Base-by-base conservation (phyloP, 331 rosid species). In the Acacia concinna region DNA sequence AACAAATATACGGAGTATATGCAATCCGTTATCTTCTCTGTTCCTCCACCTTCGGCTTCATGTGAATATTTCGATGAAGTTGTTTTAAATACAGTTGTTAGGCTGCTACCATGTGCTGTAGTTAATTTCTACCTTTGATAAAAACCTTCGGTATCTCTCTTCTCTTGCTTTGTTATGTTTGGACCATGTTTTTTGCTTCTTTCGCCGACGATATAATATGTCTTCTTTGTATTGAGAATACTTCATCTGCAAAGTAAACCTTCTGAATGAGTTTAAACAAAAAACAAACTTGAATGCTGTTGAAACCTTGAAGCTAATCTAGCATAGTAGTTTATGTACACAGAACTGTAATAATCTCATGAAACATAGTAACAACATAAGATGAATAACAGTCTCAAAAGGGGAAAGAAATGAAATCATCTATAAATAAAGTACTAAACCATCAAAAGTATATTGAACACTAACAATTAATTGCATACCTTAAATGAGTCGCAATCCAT, bases 401-500 rank as follows among this genome's bases (percentile, higher is more conserved):
- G 66, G 8, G 49, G 4, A 4, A 2, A 38, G 62, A 62, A 70
- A 1, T 1, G 20, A 13, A 35, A 37, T 4, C 1, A 35, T 35
- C n/a, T 10, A 13, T n/a, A 37, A 54, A 35, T 34, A 20, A 51
- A 18, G 23, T 51, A 6, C 6, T 38, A 41, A 43, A 44, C 31
- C 17, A 46, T 38, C 43, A 73, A 75, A 73, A 44, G n/a, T n/a
- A n/a, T n/a, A n/a, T 44, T 73, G 34, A 68, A 74, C 60, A 70
- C 47, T 28, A 21, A 23, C 12, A 28, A 35, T 73, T 70, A 9
- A 72, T 21, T 8, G 69, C 85, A 76, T 81, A 91, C 99, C 97
- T 93, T 90, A 44, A 89, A 88, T 65, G 99, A 89, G 82, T 72
- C 89, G 89, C 99, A 96, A 81, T 90, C 84, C 66, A 93, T 89